Evolutionary conservation across 805 yeast genomes (phyloP), one percentile per base, ranked within the genome.

Genomic region (Zygotorulaspora sp.): DNA sequence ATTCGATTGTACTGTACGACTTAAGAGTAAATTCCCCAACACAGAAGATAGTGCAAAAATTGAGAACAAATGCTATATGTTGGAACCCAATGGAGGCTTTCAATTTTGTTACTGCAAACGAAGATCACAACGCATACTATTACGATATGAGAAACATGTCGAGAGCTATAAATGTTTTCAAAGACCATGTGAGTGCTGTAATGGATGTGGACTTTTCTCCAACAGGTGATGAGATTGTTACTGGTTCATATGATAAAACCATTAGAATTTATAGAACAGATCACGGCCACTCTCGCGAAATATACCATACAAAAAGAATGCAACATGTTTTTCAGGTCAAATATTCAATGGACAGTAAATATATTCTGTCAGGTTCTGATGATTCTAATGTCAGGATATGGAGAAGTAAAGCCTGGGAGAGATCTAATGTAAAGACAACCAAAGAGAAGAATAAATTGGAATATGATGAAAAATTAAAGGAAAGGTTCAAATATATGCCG

Each of bases 71-170:
- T 62, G 72, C 90, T 32, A 71, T 92, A 17, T 74, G 88, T 39
- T 92, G 97, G 97, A 92, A 92, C 64, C 99, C 99, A 4, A 85
- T 92, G 82, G 97, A 92, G 63, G 95, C 97, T 1, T 92, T 77
- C 66, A 79, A 83, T 57, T 90, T 92, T 66, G 97, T 89, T 12
- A 78, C 85, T 27, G 97, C 87, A 2, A 78, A 78, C 56, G 99
- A 92, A 65, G 97, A 92, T 67, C 97, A 90, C 63, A 92, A 92
- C 60, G 80, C 83, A 7, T 92, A 92, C 61, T 72, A 83, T 38
- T 94, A 96, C 78, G 99, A 92, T 65, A 90, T 94, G 97, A 74
- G 99, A 60, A 85, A 89, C 56, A 71, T 94, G 76, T 71, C 72
- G 30, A 72, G 85, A 39, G 81, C 97, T 1, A 61, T 82, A 35